These are phyloP conservation scores for Aspergillus brasiliensis DNA, from an alignment of 2,329 filamentous ascomycete genomes.

Conservation along the genomic window DNA sequence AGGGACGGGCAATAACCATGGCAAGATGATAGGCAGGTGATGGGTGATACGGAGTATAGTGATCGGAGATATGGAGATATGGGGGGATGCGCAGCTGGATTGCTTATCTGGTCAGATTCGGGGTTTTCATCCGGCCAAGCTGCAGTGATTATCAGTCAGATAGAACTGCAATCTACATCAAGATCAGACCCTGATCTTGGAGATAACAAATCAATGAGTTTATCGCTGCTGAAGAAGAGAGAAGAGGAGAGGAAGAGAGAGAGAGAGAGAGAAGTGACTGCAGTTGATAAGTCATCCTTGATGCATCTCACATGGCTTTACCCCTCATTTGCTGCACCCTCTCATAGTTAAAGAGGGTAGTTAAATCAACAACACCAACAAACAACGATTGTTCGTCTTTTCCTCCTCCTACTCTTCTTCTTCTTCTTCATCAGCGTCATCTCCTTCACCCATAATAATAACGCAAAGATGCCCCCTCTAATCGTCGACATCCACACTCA, in stretches of 20 bases:
- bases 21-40: not conserved
- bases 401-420: not conserved
- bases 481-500: constrained; percentile 65
- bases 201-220: not conserved
- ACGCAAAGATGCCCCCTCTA: constrained; percentile 34
- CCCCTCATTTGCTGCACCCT: not conserved
- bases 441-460: constrained; percentile 6
- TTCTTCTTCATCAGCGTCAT: constrained; percentile 9
- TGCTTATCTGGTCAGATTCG: not conserved
- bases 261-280: too few relatives aligned
- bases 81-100: not conserved
- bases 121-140: not conserved
- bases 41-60: not conserved
- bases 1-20: not conserved
- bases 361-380: not conserved
- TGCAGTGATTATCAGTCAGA: not conserved
- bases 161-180: not conserved
- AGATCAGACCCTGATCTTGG: not conserved
- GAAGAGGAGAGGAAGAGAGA: not conserved
- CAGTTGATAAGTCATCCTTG: not conserved
- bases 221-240: not conserved
- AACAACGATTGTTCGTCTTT: not conserved
- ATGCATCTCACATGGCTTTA: constrained; percentile 2
- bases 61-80: not conserved
- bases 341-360: not conserved